Percentiles rank a stretch among this genome's conserved stretches.
Conservation (phyloP, 108 stramenopile genomes). For the Cyclotella baltica region DNA sequence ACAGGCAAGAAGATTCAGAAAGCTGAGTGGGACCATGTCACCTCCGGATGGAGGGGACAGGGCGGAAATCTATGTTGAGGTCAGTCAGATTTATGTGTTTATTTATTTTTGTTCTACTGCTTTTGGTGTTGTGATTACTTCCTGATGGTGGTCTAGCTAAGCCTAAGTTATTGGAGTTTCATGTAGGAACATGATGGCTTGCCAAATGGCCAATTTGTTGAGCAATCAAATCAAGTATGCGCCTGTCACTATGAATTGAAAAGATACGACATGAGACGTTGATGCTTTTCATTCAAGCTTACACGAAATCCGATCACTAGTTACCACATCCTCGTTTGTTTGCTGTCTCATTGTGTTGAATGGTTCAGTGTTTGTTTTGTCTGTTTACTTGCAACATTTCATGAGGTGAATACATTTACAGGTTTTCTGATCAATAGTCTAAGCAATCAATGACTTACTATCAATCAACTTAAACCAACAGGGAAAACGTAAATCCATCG, state of each 20-base stretch:
- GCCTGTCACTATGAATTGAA: background rate
- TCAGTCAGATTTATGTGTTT: conserved; percentile 23
- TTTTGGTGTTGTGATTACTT: background rate
- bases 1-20: conserved; percentile 76
- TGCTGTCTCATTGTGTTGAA: too few relatives aligned
- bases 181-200: too few relatives aligned
- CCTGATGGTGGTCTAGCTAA: background rate
- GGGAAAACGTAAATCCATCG: conserved; percentile 85
- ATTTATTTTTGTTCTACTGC: background rate
- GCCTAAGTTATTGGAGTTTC: too few relatives aligned
- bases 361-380: background rate
- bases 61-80: conserved; percentile 85
- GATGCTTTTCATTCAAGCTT: too few relatives aligned
- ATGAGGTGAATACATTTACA: background rate
- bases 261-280: too few relatives aligned
- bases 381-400: background rate
- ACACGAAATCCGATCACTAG: too few relatives aligned
- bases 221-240: too few relatives aligned
- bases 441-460: background rate
- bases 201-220: too few relatives aligned
- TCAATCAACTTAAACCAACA: conserved; percentile 14
- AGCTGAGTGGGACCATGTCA: conserved; percentile 80
- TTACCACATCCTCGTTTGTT: too few relatives aligned
- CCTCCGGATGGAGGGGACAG: conserved; percentile 67
- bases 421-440: background rate